Conservation (phyloP, 495 filamentous ascomycete genomes). For the Talaromyces wortmannii region DNA sequence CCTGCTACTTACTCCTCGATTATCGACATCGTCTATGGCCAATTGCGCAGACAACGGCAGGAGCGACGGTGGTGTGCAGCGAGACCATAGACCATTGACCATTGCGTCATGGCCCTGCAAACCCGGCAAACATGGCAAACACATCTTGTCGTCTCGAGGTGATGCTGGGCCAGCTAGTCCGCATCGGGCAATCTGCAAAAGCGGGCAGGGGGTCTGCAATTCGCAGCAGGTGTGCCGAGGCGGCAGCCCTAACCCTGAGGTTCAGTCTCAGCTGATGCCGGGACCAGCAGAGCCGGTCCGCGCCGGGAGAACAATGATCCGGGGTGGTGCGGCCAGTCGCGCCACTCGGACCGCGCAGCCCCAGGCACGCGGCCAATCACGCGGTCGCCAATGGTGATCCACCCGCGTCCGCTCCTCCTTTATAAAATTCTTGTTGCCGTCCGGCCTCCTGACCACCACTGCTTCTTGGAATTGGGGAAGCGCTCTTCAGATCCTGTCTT, state of each 20-base stretch:
- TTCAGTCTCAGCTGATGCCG: background rate
- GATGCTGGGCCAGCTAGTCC: no score
- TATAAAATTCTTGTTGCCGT: background rate
- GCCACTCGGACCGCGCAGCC: background rate
- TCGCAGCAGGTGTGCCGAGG: no score
- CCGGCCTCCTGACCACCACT: background rate
- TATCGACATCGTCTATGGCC: conserved; percentile 48
- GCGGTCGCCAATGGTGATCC: background rate
- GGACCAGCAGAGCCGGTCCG: background rate
- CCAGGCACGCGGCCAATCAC: background rate
- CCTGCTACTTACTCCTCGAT: conserved; percentile 53
- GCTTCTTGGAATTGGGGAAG: background rate
- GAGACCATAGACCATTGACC: no score
- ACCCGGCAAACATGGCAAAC: background rate
- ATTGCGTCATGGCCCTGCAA: background rate
- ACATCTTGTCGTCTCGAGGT: no score
- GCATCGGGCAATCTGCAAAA: no score
- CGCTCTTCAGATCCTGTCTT: no score
- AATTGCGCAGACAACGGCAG: background rate
- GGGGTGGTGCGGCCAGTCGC: background rate
- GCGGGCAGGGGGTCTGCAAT: no score
- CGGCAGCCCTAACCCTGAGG: no score
- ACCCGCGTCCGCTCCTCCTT: background rate
- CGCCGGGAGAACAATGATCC: background rate
- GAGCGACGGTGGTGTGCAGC: no score